Conservation (phyloP, 78 protist species). For the Neovahlkampfia damariscottae region DNA sequence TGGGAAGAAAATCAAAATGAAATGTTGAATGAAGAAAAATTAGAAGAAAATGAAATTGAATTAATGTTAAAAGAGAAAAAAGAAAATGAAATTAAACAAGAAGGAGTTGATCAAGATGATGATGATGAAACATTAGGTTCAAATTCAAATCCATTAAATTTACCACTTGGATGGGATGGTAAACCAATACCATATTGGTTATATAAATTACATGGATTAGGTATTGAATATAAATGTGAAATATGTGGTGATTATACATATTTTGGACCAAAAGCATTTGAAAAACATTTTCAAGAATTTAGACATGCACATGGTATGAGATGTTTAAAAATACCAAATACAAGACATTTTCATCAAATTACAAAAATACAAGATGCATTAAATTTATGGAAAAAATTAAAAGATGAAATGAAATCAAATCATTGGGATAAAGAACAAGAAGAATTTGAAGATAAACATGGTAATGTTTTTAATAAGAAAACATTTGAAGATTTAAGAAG, state of each 20-base stretch:
- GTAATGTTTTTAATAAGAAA: conserved; percentile 78
- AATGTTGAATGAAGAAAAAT: conserved; percentile 15
- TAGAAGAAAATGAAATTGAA: neutral
- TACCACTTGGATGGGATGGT: conserved; percentile 93
- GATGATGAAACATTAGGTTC: conserved; percentile 40
- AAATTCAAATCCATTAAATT: conserved; percentile 57
- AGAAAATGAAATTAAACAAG: conserved; percentile 6
- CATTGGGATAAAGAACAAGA: conserved; percentile 67
- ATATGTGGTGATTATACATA: conserved; percentile 88
- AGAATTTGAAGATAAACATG: conserved; percentile 87
- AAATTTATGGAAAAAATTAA: conserved; percentile 17
- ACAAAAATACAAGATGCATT: conserved; percentile 80
- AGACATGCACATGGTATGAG: conserved; percentile 69
- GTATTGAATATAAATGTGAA: conserved; percentile 82
- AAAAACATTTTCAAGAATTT: conserved; percentile 72
- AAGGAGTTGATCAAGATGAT: conserved; percentile 43
- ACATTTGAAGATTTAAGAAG: conserved; percentile 68
- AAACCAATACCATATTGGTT: conserved; percentile 97
- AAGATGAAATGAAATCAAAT: conserved; percentile 9
- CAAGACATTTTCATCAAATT: conserved; percentile 69
- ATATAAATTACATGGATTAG: conserved; percentile 82
- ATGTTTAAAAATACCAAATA: conserved; percentile 72
- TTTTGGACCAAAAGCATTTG: conserved; percentile 76
- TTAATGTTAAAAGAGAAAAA: neutral
- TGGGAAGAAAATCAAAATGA: neutral